These are phyloP conservation scores for Colletotrichum caudatum DNA, from an alignment of 2,329 filamentous ascomycete species.

Conservation along the genomic window DNA sequence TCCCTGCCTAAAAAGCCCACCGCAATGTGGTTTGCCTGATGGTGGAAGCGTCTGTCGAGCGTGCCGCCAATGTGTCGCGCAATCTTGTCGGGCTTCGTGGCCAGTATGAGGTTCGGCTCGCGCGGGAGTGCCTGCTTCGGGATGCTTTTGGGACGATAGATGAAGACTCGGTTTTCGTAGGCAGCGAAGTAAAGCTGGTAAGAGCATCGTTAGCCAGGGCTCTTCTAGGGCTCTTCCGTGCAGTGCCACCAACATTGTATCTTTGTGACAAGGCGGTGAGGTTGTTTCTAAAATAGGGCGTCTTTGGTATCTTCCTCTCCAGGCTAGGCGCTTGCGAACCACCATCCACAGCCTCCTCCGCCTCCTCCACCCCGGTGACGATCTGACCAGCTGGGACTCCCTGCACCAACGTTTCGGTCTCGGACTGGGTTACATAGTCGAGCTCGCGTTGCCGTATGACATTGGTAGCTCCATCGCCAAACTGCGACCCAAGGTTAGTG, in stretches of 20 bases:
- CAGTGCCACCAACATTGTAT: slow-evolving; percentile 60
- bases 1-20: slow-evolving; percentile 76
- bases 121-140: slow-evolving; percentile 61
- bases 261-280: slow-evolving; percentile 69
- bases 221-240: slow-evolving; percentile 10
- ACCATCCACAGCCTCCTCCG: slow-evolving; percentile 3
- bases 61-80: slow-evolving; percentile 61
- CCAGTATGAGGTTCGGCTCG: slow-evolving; percentile 63
- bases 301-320: slow-evolving; percentile 43
- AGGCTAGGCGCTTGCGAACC: slow-evolving; percentile 15
- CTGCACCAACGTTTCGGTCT: slow-evolving; percentile 26
- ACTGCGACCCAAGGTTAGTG: slow-evolving; percentile 46
- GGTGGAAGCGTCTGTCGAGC: slow-evolving; percentile 64
- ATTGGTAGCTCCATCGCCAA: slow-evolving; percentile 51
- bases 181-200: slow-evolving; percentile 70
- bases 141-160: slow-evolving; percentile 64
- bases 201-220: slow-evolving; percentile 15
- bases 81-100: slow-evolving; percentile 56
- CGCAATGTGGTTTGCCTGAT: slow-evolving; percentile 77
- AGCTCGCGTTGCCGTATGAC: slow-evolving; percentile 53
- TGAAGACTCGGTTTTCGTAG: slow-evolving; percentile 67
- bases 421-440: slow-evolving; percentile 44
- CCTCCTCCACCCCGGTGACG: slow-evolving; percentile 11
- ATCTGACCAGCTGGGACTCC: slow-evolving; percentile 38
- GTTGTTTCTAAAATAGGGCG: slow-evolving; percentile 63